Percentiles rank a stretch among this genome's conserved stretches.
Evolutionary conservation across 2,329 filamentous ascomycete genomes (phyloP).

Genomic region (Anisogramma anomala): DNA sequence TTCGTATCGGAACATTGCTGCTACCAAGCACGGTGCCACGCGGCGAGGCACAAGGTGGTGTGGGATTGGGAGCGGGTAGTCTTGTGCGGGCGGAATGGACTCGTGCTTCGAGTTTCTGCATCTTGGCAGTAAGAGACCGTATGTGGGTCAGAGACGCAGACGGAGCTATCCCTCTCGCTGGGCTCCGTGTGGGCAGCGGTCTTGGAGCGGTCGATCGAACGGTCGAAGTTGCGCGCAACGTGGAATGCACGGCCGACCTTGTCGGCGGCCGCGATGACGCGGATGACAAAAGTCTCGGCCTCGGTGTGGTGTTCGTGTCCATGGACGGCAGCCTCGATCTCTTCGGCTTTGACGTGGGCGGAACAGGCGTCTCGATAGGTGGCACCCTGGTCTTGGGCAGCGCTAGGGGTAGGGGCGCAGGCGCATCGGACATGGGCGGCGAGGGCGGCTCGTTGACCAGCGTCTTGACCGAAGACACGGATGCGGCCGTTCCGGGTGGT

Average conservation of each 20-base stretch:
- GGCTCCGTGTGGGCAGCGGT: constrained; percentile 32
- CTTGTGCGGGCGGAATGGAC: constrained; percentile 88
- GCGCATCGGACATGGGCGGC: constrained; percentile 82
- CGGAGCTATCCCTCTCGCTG: constrained; percentile 39
- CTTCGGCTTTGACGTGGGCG: constrained; percentile 25
- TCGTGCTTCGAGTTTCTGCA: constrained; percentile 89
- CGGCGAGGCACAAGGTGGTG: constrained; percentile 72
- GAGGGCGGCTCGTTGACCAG: constrained; percentile 75
- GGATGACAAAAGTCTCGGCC: constrained; percentile 30
- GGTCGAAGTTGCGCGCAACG: constrained; percentile 26
- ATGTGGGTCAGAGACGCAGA: constrained; percentile 80
- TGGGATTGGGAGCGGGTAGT: constrained; percentile 67
- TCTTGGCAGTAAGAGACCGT: constrained; percentile 84
- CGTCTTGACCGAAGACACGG: constrained; percentile 38
- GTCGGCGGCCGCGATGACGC: constrained; percentile 25
- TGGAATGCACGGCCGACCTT: constrained; percentile 36
- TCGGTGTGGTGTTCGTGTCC: constrained; percentile 43
- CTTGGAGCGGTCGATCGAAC: constrained; percentile 35
- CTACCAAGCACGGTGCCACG: constrained; percentile 35
- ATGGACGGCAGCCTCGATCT: constrained; percentile 44
- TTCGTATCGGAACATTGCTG: constrained; percentile 48
- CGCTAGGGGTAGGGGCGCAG: constrained; percentile 45
- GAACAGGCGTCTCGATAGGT: constrained; percentile 31
- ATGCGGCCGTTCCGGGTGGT: constrained; percentile 46
- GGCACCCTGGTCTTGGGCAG: constrained; percentile 28